Base-by-base conservation (phyloP, 2,329 filamentous ascomycete genomes). In the Fusarium chaquense region DNA sequence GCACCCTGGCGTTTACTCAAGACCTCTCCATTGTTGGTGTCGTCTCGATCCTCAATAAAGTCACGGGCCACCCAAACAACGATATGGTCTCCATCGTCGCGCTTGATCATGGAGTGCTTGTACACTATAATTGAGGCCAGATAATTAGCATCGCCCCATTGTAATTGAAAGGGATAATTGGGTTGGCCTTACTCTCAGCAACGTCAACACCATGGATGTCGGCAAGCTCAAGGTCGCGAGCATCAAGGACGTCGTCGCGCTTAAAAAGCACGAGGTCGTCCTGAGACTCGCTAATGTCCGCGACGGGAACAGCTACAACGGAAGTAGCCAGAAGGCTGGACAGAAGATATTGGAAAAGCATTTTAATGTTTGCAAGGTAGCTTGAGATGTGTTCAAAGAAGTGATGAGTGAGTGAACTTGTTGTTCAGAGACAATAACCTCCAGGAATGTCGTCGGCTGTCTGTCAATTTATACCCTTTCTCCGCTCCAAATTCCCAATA, bases 21-120 rank as follows among this genome's bases (percentile, higher is more conserved):
- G 13, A 8, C 40, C 1, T 43, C 6, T 0, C 3, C 12, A 2
- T 46, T 8, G 6, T 15, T 9, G 16, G 6, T 0, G 11, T 12
- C 26, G 13, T 30, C 4, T 6, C 6, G 26, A 5, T 46, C 12
- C 6, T 16, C 28, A 3, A 40, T 7, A 6, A 49, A 49, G 20
- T 22, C 22, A 6, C 28, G 30, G 5, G 46, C 30, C 3, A 49
- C 30, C 46, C 46, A 35, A 12, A 35, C 4, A 6, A 35, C 9
- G 10, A 49, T 1, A 1, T 49, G 46, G 16, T 49, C 46, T 6
- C 46, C 46, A n/a, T 49, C 46, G 3, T 24, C 20, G 2, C 30
- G 46, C 7, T 49, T 49, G 3, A 49, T 3, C 30, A 49, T 49
- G 7, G 46, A 35, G 16, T 49, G 46, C 3, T 35, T 49, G 4